Evolutionary conservation across 129 eudicot genomes (phyloP).

Genomic region (Dittrichia graveolens): DNA sequence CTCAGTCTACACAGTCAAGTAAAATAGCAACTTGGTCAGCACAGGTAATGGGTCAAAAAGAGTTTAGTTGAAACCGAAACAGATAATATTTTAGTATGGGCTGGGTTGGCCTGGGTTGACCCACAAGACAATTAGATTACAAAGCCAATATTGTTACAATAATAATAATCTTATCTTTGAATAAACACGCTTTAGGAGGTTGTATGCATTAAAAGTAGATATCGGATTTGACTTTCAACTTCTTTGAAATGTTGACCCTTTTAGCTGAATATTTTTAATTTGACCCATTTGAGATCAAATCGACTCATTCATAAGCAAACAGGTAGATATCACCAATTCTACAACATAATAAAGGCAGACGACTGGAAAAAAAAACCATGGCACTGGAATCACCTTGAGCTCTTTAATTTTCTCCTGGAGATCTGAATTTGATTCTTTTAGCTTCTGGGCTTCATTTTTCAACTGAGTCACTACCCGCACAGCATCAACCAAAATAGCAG

Average conservation of each 20-base stretch:
- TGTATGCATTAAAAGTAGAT: background rate
- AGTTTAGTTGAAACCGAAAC: background rate
- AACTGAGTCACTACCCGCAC: conserved; percentile 63
- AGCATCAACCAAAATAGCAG: conserved; percentile 71
- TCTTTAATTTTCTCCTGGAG: conserved; percentile 74
- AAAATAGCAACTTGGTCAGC: background rate
- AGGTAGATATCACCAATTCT: too few relatives aligned
- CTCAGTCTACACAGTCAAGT: conserved; percentile 41
- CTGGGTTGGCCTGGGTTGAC: background rate
- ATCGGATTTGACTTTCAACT: too few relatives aligned
- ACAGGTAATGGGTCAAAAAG: background rate
- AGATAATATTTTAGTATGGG: background rate
- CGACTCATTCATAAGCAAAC: too few relatives aligned
- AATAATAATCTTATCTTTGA: background rate
- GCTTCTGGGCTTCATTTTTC: conserved; percentile 61
- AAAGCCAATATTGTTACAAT: background rate
- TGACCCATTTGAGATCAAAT: background rate
- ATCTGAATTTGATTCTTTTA: conserved; percentile 53
- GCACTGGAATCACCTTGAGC: conserved; percentile 38
- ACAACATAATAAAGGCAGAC: too few relatives aligned
- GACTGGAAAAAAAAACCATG: too few relatives aligned
- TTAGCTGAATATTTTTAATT: background rate
- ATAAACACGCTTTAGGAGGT: background rate
- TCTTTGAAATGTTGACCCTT: background rate
- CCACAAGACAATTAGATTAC: background rate